Conservation (phyloP, 306 rosid genomes). For the Dalbergia cultrata region DNA sequence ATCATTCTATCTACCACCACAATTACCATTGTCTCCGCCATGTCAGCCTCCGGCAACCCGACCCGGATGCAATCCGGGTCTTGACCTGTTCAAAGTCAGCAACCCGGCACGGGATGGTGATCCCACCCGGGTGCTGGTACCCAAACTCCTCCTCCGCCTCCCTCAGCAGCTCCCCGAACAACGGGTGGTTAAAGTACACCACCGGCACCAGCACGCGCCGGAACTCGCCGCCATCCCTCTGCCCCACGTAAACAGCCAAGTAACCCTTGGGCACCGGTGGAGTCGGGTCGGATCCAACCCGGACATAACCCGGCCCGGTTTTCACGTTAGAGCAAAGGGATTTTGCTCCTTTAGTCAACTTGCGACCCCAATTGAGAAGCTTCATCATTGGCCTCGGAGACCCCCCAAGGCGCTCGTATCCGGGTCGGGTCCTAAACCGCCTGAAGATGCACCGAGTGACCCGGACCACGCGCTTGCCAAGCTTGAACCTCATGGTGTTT, state of each 20-base stretch:
- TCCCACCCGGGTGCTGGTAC: slow-evolving; percentile 79
- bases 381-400: slow-evolving; percentile 42
- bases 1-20: not conserved
- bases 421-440: slow-evolving; percentile 41
- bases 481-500: slow-evolving; percentile 60
- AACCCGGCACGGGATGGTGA: slow-evolving; percentile 83
- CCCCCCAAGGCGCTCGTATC: slow-evolving; percentile 43
- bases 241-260: slow-evolving; percentile 88
- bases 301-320: slow-evolving; percentile 54
- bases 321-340: slow-evolving; percentile 50
- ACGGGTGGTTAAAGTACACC: slow-evolving; percentile 87
- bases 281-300: slow-evolving; percentile 53
- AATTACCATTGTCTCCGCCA: slow-evolving; percentile 47
- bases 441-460: slow-evolving; percentile 60
- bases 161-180: slow-evolving; percentile 72
- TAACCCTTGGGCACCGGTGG: slow-evolving; percentile 81
- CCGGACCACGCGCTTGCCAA: slow-evolving; percentile 64
- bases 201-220: slow-evolving; percentile 88
- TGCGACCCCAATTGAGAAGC: slow-evolving; percentile 72
- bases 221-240: slow-evolving; percentile 76
- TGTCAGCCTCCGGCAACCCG: slow-evolving; percentile 48
- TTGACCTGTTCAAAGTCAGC: slow-evolving; percentile 80
- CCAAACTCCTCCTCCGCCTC: slow-evolving; percentile 88
- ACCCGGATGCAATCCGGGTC: slow-evolving; percentile 74
- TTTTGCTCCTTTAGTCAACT: slow-evolving; percentile 58